These are phyloP conservation scores for Sonneratia alba DNA, from an alignment of 345 rosid genomes.

Conservation along the genomic window DNA sequence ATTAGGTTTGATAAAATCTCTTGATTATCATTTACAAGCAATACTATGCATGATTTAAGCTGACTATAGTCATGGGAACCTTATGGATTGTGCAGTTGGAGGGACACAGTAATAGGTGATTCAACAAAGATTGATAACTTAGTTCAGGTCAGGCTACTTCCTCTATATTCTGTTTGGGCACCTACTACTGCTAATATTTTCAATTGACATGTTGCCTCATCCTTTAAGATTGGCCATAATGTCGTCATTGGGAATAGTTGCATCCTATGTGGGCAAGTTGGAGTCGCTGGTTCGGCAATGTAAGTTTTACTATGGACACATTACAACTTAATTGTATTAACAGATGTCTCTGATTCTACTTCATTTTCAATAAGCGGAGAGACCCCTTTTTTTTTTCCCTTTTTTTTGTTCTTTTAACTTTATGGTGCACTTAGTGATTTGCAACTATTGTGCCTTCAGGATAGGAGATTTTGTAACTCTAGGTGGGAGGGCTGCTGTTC, in stretches of 20 bases:
- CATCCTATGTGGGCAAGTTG: slow-evolving; percentile 84
- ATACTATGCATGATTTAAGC: background rate
- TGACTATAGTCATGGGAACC: slow-evolving; percentile 2
- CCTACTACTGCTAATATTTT: background rate
- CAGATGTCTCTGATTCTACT: background rate
- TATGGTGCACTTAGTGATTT: background rate
- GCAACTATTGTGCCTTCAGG: slow-evolving; percentile 16
- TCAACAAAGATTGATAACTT: slow-evolving; percentile 76
- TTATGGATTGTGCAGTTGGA: slow-evolving; percentile 56
- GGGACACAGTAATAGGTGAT: slow-evolving; percentile 70
- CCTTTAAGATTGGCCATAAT: slow-evolving; percentile 69
- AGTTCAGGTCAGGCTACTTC: slow-evolving; percentile 47
- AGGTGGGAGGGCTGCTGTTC: slow-evolving; percentile 64
- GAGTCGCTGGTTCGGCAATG: slow-evolving; percentile 83
- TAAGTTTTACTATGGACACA: slow-evolving; percentile 20
- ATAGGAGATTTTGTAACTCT: slow-evolving; percentile 60
- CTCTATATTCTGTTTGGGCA: slow-evolving; percentile 8
- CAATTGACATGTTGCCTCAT: slow-evolving; percentile 5
- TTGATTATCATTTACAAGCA: background rate
- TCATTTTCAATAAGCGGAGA: background rate
- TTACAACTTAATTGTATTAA: background rate
- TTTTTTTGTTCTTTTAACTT: background rate
- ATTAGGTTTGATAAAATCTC: background rate
- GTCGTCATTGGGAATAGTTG: slow-evolving; percentile 62
- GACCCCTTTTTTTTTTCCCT: background rate